These are phyloP conservation scores for Colletotrichum godetiae DNA, from an alignment of 2,329 filamentous ascomycete genomes.

Conservation along the genomic window DNA sequence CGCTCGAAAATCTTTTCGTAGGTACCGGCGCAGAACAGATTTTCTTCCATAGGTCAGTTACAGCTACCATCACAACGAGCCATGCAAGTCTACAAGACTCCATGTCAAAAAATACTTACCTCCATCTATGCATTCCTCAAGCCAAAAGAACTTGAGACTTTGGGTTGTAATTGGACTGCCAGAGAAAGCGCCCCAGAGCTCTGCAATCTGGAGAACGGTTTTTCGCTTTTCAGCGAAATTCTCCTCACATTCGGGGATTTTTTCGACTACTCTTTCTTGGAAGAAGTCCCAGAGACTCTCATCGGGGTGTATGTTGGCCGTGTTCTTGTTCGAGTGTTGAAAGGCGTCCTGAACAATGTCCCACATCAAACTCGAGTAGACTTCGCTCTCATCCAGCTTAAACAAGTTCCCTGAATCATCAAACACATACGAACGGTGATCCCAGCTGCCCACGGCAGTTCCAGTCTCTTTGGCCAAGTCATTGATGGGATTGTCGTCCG, in stretches of 20 bases:
- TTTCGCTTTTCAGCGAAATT: slow-evolving; percentile 53
- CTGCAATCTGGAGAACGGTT: slow-evolving; percentile 63
- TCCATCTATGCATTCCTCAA: slow-evolving; percentile 82
- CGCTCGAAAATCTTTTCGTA: slow-evolving; percentile 68
- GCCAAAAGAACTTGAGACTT: slow-evolving; percentile 81
- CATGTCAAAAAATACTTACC: slow-evolving; percentile 58
- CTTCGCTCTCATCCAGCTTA: slow-evolving; percentile 55
- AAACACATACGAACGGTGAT: slow-evolving; percentile 65
- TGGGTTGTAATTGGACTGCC: slow-evolving; percentile 73
- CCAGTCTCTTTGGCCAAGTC: slow-evolving; percentile 72
- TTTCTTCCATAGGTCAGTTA: slow-evolving; percentile 54
- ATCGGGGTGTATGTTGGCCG: slow-evolving; percentile 56
- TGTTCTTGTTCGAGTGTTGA: slow-evolving; percentile 70
- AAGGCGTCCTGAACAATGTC: slow-evolving; percentile 76
- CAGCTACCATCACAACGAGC: background rate
- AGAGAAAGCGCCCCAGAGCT: slow-evolving; percentile 78
- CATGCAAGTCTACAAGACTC: background rate
- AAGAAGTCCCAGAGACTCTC: slow-evolving; percentile 68
- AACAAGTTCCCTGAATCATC: slow-evolving; percentile 67
- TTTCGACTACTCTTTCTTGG: slow-evolving; percentile 52
- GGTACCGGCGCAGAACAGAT: slow-evolving; percentile 69
- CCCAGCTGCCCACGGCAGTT: slow-evolving; percentile 60
- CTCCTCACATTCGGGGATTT: slow-evolving; percentile 58
- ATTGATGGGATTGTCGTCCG: slow-evolving; percentile 75
- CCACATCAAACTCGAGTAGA: slow-evolving; percentile 70